Evolutionary conservation across 129 eudicot species (phyloP).

Genomic region (Lonicera japonica): DNA sequence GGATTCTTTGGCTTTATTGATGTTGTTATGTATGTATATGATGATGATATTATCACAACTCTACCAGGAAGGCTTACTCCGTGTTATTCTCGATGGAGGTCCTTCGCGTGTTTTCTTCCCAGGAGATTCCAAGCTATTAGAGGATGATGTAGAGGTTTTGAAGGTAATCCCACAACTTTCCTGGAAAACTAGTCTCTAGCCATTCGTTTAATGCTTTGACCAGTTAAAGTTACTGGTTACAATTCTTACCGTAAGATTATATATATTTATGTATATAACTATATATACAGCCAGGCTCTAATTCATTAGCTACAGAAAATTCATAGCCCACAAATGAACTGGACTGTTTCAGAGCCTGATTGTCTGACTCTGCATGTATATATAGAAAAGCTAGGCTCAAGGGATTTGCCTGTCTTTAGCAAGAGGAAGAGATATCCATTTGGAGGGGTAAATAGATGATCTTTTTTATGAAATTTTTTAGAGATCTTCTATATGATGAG

Average conservation of each 20-base stretch:
- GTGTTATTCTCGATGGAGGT: constrained; percentile 93
- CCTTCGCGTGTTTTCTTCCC: constrained; percentile 69
- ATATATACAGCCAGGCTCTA: too few species aligned
- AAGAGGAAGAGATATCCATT: not conserved
- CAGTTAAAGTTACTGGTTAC: not conserved
- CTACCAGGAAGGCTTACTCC: constrained; percentile 77
- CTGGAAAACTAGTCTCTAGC: not conserved
- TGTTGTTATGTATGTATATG: not conserved
- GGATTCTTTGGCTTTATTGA: not conserved
- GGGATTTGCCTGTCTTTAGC: not conserved
- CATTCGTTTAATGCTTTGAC: not conserved
- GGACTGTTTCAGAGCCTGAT: too few species aligned
- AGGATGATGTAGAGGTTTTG: constrained; percentile 87
- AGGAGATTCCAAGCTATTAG: constrained; percentile 72
- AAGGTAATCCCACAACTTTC: constrained; percentile 46
- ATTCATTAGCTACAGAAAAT: too few species aligned
- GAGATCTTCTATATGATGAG: too few species aligned
- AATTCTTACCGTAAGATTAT: too few species aligned
- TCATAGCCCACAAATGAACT: too few species aligned
- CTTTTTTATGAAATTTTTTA: too few species aligned
- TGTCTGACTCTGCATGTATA: too few species aligned
- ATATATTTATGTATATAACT: too few species aligned
- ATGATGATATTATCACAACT: not conserved
- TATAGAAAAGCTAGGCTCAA: too few species aligned
- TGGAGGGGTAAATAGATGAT: too few species aligned